Conservation (phyloP, 2,329 filamentous ascomycete species). For the Xylariaceae sp. region DNA sequence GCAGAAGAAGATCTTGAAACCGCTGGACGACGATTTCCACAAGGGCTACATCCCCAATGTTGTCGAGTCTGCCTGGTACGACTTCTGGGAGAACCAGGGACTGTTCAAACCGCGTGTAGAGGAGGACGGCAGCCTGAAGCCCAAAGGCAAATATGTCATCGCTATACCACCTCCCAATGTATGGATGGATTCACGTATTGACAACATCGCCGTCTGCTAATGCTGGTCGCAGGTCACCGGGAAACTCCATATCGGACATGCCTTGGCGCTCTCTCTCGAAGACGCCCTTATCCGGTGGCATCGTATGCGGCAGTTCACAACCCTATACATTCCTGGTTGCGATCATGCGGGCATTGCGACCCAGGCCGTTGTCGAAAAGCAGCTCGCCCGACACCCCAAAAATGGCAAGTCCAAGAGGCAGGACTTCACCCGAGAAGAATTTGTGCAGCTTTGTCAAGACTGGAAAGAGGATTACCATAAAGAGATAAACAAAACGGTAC, state of each 20-base stretch:
- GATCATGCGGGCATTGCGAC: conserved; percentile 11
- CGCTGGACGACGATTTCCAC: conserved; percentile 4
- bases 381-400: not conserved
- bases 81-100: conserved; percentile 3
- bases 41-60: conserved; percentile 4
- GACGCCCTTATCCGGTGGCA: conserved; percentile 5
- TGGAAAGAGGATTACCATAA: conserved; percentile 5
- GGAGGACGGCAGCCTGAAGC: conserved; percentile 1
- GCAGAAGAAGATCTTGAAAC: not conserved
- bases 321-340: conserved; percentile 8
- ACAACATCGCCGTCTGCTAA: not conserved
- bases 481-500: conserved; percentile 2
- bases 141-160: conserved; percentile 5
- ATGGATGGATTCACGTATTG: not conserved
- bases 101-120: conserved; percentile 2
- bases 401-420: conserved; percentile 3
- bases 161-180: conserved; percentile 5
- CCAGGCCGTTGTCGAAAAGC: conserved; percentile 4
- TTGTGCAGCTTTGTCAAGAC: not conserved
- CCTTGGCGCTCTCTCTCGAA: conserved; percentile 1
- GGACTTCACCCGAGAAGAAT: not conserved
- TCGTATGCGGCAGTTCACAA: conserved; percentile 5
- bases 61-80: conserved; percentile 9
- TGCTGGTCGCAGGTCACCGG: conserved; percentile 1
- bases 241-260: conserved; percentile 3